Evolutionary conservation across 2,329 filamentous ascomycete genomes (phyloP), one percentile per base, ranked within the genome.

Genomic region (Cercospora sojina): DNA sequence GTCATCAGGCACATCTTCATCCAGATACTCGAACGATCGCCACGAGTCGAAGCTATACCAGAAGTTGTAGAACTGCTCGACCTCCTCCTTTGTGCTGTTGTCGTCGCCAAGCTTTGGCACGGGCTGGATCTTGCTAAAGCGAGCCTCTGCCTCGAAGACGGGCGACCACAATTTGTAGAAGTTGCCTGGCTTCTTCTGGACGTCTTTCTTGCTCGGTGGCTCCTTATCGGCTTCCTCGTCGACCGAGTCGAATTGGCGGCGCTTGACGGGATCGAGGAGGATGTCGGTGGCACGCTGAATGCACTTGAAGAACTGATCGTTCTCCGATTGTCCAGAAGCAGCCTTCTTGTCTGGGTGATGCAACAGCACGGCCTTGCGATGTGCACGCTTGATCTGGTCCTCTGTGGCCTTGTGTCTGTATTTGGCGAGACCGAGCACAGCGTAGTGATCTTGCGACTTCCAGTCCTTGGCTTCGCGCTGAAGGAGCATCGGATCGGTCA

Each of bases 251-350:
- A 91, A 99, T 82, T 99, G 95, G 66, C 93, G 90, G 69, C 95
- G 91, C 84, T 92, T 96, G 79, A 89, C 85, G 60, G 95, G 95
- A 83, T 99, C 95, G 64, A 92, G 87, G 18, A 99, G 90, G 61
- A 98, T 87, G 77, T 99, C 95, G 75, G 91, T 94, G 65, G 95
- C 95, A 82, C 97, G 97, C 80, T 99, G 96, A 80, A 99, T 99
- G 82, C 96, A 99, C 87, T 99, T 99, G 90, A 99, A 99, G 86
- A 99, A 99, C 80, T 91, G 92, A 81, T 99, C 95, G 81, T 97
- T 94, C 76, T 98, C 93, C 73, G 88, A 87, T 75, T 88, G 87
- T 69, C 95, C 95, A 57, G 90, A 87, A 29, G 95, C 95, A 16
- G 96, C 95, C 84, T 96, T 96, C 90, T 99, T 99, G 81, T 99